Percentiles rank a stretch among this genome's conserved stretches.
These are phyloP conservation scores for Phoma sp. DNA, from an alignment of 2,329 filamentous ascomycete species.

Conservation along the genomic window DNA sequence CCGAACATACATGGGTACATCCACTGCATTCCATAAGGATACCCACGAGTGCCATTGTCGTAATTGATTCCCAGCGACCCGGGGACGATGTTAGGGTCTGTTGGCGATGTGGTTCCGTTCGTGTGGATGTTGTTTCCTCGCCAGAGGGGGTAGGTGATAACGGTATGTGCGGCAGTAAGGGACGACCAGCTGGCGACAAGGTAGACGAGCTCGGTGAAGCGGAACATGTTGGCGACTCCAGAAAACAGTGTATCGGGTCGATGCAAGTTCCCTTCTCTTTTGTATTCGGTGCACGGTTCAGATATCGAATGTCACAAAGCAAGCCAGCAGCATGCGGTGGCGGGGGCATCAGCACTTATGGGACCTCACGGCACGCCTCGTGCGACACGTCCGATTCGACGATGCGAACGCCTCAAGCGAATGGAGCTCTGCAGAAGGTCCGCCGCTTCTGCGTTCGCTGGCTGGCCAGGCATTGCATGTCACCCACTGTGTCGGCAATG, in stretches of 20 bases:
- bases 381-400: slow-evolving; percentile 26
- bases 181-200: slow-evolving; percentile 45
- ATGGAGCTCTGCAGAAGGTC: slow-evolving; percentile 16
- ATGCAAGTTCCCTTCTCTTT: slow-evolving; percentile 8
- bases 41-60: slow-evolving; percentile 58
- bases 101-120: slow-evolving; percentile 66
- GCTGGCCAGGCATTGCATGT: slow-evolving; percentile 39
- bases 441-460: slow-evolving; percentile 23
- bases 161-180: slow-evolving; percentile 72
- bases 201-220: slow-evolving; percentile 42
- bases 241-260: background rate
- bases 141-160: slow-evolving; percentile 87
- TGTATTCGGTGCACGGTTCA: slow-evolving; percentile 10
- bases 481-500: slow-evolving; percentile 29
- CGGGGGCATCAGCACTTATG: slow-evolving; percentile 42
- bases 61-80: slow-evolving; percentile 56
- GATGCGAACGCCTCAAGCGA: slow-evolving; percentile 21
- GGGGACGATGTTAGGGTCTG: slow-evolving; percentile 44
- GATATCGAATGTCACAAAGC: slow-evolving; percentile 15
- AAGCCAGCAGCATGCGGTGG: slow-evolving; percentile 34
- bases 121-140: slow-evolving; percentile 84
- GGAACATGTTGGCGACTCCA: slow-evolving; percentile 38
- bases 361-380: slow-evolving; percentile 25
- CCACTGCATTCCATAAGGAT: slow-evolving; percentile 94
- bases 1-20: slow-evolving; percentile 82